These are phyloP conservation scores for Aulographum hederae DNA, from an alignment of 2,329 filamentous ascomycete genomes.

Conservation along the genomic window DNA sequence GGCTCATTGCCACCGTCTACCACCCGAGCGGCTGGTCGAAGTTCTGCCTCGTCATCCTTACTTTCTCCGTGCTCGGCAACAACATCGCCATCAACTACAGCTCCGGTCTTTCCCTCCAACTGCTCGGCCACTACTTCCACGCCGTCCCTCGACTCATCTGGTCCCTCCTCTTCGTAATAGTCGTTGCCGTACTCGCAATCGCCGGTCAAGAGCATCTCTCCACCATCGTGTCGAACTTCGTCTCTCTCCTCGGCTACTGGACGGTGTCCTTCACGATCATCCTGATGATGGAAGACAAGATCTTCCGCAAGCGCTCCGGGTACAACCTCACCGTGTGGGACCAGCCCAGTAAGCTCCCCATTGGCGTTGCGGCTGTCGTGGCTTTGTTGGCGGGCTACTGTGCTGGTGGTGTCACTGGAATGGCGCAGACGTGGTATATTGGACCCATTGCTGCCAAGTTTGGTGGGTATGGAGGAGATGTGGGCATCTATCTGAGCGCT, in stretches of 20 bases:
- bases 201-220: conserved; percentile 23
- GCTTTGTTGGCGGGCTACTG: conserved; percentile 21
- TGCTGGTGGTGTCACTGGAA: conserved; percentile 35
- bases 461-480: conserved; percentile 11
- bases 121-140: conserved; percentile 28
- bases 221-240: conserved; percentile 25
- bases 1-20: conserved; percentile 26
- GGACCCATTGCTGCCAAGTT: conserved; percentile 17
- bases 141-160: conserved; percentile 33
- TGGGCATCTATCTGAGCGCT: conserved; percentile 13
- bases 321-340: conserved; percentile 29
- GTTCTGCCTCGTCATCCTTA: conserved; percentile 25
- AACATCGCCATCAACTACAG: conserved; percentile 33
- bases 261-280: conserved; percentile 27
- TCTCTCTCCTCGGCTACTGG: conserved; percentile 29
- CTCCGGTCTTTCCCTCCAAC: conserved; percentile 25
- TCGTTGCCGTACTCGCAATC: conserved; percentile 24
- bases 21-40: conserved; percentile 29
- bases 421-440: conserved; percentile 39
- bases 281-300: conserved; percentile 25
- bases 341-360: conserved; percentile 21
- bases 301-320: conserved; percentile 23
- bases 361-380: conserved; percentile 21
- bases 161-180: conserved; percentile 24
- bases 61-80: conserved; percentile 25